These are phyloP conservation scores for Phanerodontia chrysosporium DNA, from an alignment of 768 basidiomycete species.

Conservation along the genomic window DNA sequence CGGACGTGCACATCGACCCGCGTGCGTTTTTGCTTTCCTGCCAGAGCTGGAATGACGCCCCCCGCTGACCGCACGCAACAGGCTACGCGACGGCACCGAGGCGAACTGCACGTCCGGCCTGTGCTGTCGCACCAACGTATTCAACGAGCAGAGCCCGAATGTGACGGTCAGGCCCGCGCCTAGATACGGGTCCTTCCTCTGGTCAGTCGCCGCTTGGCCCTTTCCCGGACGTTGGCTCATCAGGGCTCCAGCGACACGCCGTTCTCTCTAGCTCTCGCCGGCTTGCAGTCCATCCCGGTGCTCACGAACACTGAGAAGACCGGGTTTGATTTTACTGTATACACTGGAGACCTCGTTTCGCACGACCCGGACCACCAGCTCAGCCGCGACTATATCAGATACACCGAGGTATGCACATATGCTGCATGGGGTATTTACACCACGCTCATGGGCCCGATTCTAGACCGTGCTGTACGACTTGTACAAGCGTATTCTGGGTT, in stretches of 20 bases:
- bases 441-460: constrained; percentile 5
- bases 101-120: constrained; percentile 65
- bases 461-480: constrained; percentile 68
- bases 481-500: constrained; percentile 55
- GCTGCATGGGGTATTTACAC: too few relatives aligned
- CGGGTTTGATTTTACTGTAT: constrained; percentile 64
- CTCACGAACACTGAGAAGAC: constrained; percentile 55
- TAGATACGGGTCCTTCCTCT: constrained; percentile 60
- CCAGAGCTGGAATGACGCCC: too few relatives aligned
- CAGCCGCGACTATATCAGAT: constrained; percentile 57
- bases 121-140: constrained; percentile 59
- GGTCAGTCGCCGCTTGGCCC: constrained; percentile 31
- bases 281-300: constrained; percentile 62
- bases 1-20: constrained; percentile 74
- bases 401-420: constrained; percentile 57
- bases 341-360: constrained; percentile 70
- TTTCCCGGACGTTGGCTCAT: neutral
- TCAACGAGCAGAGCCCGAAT: constrained; percentile 48
- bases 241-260: constrained; percentile 51
- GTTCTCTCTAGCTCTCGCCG: constrained; percentile 52
- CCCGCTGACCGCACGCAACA: constrained; percentile 20
- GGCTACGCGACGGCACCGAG: constrained; percentile 67
- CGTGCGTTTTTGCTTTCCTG: constrained; percentile 34
- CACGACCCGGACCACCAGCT: constrained; percentile 67
- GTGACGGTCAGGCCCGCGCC: constrained; percentile 54